Evolutionary conservation across 2,329 filamentous ascomycete species (phyloP).

Genomic region (Nothomitra cinnamomea): DNA sequence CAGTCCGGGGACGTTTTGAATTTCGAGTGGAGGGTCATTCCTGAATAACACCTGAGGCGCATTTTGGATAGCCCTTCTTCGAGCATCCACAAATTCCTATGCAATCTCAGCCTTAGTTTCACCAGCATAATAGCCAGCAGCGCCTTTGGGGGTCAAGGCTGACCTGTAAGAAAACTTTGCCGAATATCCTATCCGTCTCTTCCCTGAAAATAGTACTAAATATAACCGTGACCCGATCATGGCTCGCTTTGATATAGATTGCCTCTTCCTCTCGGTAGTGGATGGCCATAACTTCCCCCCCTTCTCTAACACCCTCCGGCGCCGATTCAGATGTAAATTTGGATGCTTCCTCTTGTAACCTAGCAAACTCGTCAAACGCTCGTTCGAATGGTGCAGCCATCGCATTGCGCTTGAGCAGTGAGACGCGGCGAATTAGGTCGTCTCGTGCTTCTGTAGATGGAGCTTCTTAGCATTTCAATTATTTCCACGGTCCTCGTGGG

Average conservation of each 20-base stretch:
- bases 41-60: constrained; percentile 94
- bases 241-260: constrained; percentile 95
- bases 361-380: constrained; percentile 84
- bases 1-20: constrained; percentile 76
- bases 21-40: constrained; percentile 82
- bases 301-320: constrained; percentile 75
- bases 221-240: constrained; percentile 95
- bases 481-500: too few species aligned
- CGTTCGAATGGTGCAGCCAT: constrained; percentile 98
- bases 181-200: constrained; percentile 93
- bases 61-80: constrained; percentile 90
- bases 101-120: neutral
- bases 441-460: constrained; percentile 54
- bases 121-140: neutral
- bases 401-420: constrained; percentile 88
- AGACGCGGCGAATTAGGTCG: constrained; percentile 71
- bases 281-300: constrained; percentile 85
- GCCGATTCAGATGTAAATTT: constrained; percentile 90
- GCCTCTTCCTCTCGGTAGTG: constrained; percentile 98
- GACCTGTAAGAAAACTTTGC: constrained; percentile 86
- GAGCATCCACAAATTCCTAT: constrained; percentile 85
- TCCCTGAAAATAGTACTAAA: constrained; percentile 97
- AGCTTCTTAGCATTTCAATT: neutral
- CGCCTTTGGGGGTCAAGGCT: constrained; percentile 4
- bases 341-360: constrained; percentile 70